Base-by-base conservation (phyloP, 2,329 filamentous ascomycete genomes). In the Cordyceps tenuipes region DNA sequence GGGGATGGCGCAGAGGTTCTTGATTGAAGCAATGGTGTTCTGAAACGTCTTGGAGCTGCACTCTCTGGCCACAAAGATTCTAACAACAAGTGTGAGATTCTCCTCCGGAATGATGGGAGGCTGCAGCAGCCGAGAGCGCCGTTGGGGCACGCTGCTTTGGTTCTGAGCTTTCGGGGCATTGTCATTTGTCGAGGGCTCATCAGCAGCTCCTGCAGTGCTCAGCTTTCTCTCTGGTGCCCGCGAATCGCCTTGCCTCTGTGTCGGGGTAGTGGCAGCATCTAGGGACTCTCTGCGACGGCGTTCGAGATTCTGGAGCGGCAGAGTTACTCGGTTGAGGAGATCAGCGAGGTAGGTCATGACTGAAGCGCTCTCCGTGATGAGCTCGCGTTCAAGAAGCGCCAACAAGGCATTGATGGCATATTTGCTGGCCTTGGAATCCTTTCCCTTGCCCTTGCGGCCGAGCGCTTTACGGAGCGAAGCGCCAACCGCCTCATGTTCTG, bases 41-140 rank as follows among this genome's bases (percentile, higher is more conserved):
- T 94, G 90, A 81, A 99, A 99, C 0, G 94, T 97, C 79, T 96
- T 97, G 64, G 90, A 92, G 69, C 91, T 96, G 75, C 94, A 99
- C 73, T 99, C 94, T 53, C 92, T 88, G 63, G 93, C 93, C 48
- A 96, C 91, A 65, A 99, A 89, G 61, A 99, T 96, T 71, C 94
- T 94, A 66, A 97, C 90, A n/a, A 99, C 91, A 61, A 97, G 79
- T 61, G 89, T 90, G 60, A 99, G 82, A 70, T 97, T 97, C 69
- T 91, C 83, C 34, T 93, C 85, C 5, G 94, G 92, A 59, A 99
- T 87, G 49, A 92, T 81, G 0, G 94, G 94, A 34, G 92, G 90
- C 55, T 88, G 85, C 57, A 96, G 64, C 75, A 84, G 72, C 73
- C 83, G 74, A 70, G 83, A 70, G 68, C 81, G 77, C 69, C 79